phyloP scores from a whole-genome alignment of 768 basidiomycete species.

The Calocybe cyanea region DNA sequence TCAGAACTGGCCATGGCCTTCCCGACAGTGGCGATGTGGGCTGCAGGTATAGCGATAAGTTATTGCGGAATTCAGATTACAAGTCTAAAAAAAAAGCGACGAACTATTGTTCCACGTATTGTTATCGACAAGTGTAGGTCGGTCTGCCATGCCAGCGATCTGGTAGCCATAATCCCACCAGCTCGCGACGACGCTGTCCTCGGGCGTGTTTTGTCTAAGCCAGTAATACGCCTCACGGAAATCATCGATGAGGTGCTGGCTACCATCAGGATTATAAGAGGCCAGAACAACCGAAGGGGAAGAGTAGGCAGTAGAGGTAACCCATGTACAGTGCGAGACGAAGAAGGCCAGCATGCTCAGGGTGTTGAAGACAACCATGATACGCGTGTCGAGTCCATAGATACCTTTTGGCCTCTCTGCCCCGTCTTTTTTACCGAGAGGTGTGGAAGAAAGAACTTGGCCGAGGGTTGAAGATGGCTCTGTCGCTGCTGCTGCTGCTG shows the following conservation, averaged over 20 bases:
- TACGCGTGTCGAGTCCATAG: constrained; percentile 81
- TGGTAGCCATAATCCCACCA: constrained; percentile 99
- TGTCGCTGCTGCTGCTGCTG: constrained; percentile 43
- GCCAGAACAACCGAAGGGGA: constrained; percentile 96
- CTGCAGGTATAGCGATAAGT: constrained; percentile 32
- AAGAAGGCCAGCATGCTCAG: constrained; percentile 82
- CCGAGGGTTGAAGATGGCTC: constrained; percentile 27
- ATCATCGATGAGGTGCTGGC: constrained; percentile 94
- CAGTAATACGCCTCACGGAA: constrained; percentile 99
- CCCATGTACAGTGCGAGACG: constrained; percentile 96
- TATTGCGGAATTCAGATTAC: neutral
- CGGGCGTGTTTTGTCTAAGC: constrained; percentile 91
- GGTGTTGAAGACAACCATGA: constrained; percentile 71
- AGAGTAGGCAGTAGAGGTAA: constrained; percentile 91
- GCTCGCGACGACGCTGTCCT: constrained; percentile 93
- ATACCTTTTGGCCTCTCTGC: constrained; percentile 54
- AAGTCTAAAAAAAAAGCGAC: constrained; percentile 30
- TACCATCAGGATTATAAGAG: constrained; percentile 75
- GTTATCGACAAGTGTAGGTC: constrained; percentile 95
- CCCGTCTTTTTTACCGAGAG: constrained; percentile 29
- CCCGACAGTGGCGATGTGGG: constrained; percentile 97
- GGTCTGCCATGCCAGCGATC: constrained; percentile 98
- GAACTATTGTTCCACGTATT: constrained; percentile 99
- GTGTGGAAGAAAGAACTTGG: constrained; percentile 38
- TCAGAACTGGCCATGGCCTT: constrained; percentile 96